Evolutionary conservation across 768 basidiomycete species (phyloP).

Genomic region (Serendipita sp.): DNA sequence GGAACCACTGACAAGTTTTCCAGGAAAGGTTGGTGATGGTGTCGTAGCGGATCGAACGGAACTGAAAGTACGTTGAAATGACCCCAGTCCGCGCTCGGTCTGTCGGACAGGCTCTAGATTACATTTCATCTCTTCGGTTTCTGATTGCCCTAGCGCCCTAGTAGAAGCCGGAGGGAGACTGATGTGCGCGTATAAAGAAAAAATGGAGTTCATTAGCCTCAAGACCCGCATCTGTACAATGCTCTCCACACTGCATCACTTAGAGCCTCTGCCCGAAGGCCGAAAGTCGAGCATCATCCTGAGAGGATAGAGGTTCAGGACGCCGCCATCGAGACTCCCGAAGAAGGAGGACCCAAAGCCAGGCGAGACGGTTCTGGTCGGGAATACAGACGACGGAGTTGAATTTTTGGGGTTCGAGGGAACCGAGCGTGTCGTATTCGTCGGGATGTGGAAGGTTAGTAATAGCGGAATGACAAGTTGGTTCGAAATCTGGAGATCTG

Average conservation of each 20-base stretch:
- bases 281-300: constrained; percentile 20
- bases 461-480: too few species aligned
- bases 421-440: constrained; percentile 14
- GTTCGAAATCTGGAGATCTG: too few species aligned
- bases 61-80: constrained; percentile 5
- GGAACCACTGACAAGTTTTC: background rate
- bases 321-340: constrained; percentile 60
- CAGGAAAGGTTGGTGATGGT: background rate
- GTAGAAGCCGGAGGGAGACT: constrained; percentile 90
- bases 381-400: constrained; percentile 4
- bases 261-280: constrained; percentile 37
- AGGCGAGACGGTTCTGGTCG: constrained; percentile 3
- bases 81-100: background rate
- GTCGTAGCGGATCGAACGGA: background rate
- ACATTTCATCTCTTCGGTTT: constrained; percentile 83
- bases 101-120: constrained; percentile 29
- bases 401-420: background rate
- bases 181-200: constrained; percentile 94
- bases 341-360: constrained; percentile 9
- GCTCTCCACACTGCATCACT: constrained; percentile 66
- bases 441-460: constrained; percentile 11
- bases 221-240: constrained; percentile 82
- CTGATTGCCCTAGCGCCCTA: constrained; percentile 48
- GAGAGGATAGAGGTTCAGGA: constrained; percentile 42
- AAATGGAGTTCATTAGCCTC: constrained; percentile 87